These are phyloP conservation scores for Xylaria nigripes DNA, from an alignment of 495 filamentous ascomycete genomes.

Conservation along the genomic window DNA sequence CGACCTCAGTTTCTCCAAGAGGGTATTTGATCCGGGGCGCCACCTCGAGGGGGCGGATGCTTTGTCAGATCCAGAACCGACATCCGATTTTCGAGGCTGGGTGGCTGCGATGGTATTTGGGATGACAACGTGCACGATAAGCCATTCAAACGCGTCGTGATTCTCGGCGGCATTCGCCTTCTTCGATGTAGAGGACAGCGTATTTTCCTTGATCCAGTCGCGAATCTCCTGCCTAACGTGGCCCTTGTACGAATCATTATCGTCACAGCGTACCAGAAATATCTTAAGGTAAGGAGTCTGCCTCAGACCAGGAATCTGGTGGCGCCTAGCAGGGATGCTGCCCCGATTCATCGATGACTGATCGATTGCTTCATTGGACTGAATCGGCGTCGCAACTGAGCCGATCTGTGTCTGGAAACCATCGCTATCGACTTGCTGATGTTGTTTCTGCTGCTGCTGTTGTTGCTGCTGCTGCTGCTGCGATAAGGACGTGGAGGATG, in stretches of 20 bases:
- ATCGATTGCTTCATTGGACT: conserved; percentile 30
- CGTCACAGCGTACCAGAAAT: conserved; percentile 81
- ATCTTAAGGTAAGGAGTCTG: conserved; percentile 93
- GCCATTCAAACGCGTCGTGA: conserved; percentile 97
- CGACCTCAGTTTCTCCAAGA: conserved; percentile 81
- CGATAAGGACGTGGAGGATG: conserved; percentile 10
- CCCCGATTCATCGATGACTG: conserved; percentile 13
- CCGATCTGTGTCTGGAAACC: conserved; percentile 41
- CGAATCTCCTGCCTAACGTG: conserved; percentile 66
- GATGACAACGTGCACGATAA: conserved; percentile 84
- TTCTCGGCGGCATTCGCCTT: conserved; percentile 48
- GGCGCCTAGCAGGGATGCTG: conserved; percentile 47
- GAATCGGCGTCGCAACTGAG: conserved; percentile 14
- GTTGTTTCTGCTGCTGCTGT: conserved; percentile 1
- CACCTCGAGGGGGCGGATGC: conserved; percentile 51
- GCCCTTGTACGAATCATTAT: conserved; percentile 85
- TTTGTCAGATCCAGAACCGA: conserved; percentile 36
- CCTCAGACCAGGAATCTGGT: conserved; percentile 90
- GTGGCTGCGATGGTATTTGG: conserved; percentile 69
- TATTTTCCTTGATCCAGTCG: conserved; percentile 84
- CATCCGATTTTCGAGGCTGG: conserved; percentile 49
- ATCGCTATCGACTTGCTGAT: conserved; percentile 36
- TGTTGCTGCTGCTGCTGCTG: background rate
- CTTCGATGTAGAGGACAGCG: conserved; percentile 39
- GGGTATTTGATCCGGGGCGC: conserved; percentile 67